Conservation (phyloP, 1,284 basidiomycete species). For the Phlebopus sp. region DNA sequence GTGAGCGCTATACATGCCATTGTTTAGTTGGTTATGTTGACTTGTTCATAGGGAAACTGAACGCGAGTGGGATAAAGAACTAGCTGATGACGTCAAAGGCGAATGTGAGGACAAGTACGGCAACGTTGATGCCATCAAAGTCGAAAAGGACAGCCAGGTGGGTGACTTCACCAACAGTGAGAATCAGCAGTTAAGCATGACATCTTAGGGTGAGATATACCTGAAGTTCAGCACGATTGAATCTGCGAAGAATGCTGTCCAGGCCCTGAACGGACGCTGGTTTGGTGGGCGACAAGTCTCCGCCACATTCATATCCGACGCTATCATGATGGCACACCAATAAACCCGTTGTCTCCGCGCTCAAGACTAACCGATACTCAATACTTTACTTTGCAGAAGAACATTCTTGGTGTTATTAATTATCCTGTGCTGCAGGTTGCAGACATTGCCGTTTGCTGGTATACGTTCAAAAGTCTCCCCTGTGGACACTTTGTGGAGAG, state of each 20-base stretch:
- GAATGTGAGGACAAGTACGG: conserved; percentile 95
- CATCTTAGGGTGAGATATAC: conserved; percentile 91
- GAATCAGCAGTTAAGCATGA: conserved; percentile 1
- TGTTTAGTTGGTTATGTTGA: conserved; percentile 7
- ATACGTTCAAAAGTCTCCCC: conserved; percentile 31
- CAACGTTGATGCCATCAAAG: conserved; percentile 80
- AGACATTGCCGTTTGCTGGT: conserved; percentile 19
- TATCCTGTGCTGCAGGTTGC: conserved; percentile 29
- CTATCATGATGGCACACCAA: conserved; percentile 89
- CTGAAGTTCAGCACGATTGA: conserved; percentile 85
- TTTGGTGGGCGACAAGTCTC: conserved; percentile 89
- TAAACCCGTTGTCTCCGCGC: conserved; percentile 32
- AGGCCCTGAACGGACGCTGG: conserved; percentile 92
- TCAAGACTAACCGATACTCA: conserved; percentile 25
- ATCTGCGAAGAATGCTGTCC: conserved; percentile 78
- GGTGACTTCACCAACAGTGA: conserved; percentile 18
- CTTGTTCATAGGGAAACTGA: conserved; percentile 77
- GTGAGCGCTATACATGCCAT: conserved; percentile 42
- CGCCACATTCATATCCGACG: conserved; percentile 85
- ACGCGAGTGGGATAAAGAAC: conserved; percentile 93
- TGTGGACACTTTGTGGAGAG: conserved; percentile 34
- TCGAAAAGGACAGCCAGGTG: conserved; percentile 92
- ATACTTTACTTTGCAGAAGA: conserved; percentile 31
- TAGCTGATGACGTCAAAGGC: conserved; percentile 92
- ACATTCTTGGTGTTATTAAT: conserved; percentile 27